phyloP scores from a whole-genome alignment of 805 yeast genomes.

The Saccharomycopsis oosterbeekiorum region DNA sequence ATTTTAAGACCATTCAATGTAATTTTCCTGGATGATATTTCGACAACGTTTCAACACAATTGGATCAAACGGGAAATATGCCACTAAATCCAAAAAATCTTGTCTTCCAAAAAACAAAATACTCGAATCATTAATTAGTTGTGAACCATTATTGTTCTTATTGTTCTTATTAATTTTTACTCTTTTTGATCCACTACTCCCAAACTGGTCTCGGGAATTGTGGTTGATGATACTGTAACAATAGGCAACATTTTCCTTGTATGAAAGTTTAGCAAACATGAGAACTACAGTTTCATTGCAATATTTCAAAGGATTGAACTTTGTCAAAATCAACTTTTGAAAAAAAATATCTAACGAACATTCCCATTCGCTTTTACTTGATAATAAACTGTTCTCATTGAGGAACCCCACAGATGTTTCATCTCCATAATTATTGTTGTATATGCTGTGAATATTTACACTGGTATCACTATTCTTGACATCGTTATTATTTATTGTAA shows the following conservation, averaged over 20 bases:
- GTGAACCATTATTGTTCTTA: slow-evolving; percentile 4
- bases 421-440: slow-evolving; percentile 24
- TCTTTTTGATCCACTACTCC: slow-evolving; percentile 24
- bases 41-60: slow-evolving; percentile 58
- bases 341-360: slow-evolving; percentile 76
- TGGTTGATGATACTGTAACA: slow-evolving; percentile 90
- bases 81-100: slow-evolving; percentile 81
- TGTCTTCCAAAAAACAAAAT: slow-evolving; percentile 45
- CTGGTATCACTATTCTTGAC: slow-evolving; percentile 16
- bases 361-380: slow-evolving; percentile 49
- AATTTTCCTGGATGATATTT: slow-evolving; percentile 41
- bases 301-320: slow-evolving; percentile 87
- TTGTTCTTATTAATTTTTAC: not conserved
- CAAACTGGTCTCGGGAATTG: slow-evolving; percentile 63
- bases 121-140: slow-evolving; percentile 4
- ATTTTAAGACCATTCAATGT: slow-evolving; percentile 71
- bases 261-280: slow-evolving; percentile 89
- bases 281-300: slow-evolving; percentile 90
- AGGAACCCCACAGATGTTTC: not conserved
- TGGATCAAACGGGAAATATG: slow-evolving; percentile 97
- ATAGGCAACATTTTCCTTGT: slow-evolving; percentile 80
- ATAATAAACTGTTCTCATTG: slow-evolving; percentile 2
- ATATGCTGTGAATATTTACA: slow-evolving; percentile 22
- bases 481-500: slow-evolving; percentile 22
- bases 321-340: slow-evolving; percentile 74